Percentiles rank a stretch among this genome's conserved stretches.
These are phyloP conservation scores for Kodamaea jinghongensis DNA, from an alignment of 805 yeast genomes.

Conservation along the genomic window DNA sequence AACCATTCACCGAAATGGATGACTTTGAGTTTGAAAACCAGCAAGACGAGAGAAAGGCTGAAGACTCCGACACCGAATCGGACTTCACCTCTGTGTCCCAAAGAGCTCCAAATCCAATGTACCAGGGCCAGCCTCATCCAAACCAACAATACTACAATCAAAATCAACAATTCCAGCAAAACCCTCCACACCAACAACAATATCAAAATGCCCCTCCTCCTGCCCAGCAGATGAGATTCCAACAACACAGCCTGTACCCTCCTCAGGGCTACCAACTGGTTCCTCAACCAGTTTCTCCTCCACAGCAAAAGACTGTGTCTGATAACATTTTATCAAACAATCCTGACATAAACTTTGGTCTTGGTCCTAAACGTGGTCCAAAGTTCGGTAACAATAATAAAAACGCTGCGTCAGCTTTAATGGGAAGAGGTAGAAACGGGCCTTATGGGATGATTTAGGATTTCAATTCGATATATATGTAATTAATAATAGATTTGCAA, in stretches of 20 bases:
- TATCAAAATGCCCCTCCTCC: constrained; percentile 16
- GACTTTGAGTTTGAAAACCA: constrained; percentile 29
- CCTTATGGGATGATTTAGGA: constrained; percentile 13
- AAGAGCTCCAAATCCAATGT: constrained; percentile 65
- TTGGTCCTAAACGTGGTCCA: constrained; percentile 8
- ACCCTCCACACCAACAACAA: constrained; percentile 15
- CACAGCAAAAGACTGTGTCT: constrained; percentile 28
- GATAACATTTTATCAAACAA: constrained; percentile 38
- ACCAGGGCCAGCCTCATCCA: constrained; percentile 16
- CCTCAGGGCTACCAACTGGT: constrained; percentile 7
- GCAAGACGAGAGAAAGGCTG: constrained; percentile 8
- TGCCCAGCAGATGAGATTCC: constrained; percentile 4
- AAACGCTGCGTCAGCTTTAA: constrained; percentile 13
- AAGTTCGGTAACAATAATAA: constrained; percentile 9
- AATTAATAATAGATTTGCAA: no score
- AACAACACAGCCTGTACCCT: constrained; percentile 1
- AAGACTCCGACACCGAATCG: constrained; percentile 48
- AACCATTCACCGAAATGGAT: constrained; percentile 42
- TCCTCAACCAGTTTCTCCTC: constrained; percentile 5
- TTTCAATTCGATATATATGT: neutral
- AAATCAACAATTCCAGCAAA: constrained; percentile 12
- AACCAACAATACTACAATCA: constrained; percentile 11
- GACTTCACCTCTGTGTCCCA: constrained; percentile 79
- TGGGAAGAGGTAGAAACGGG: constrained; percentile 17
- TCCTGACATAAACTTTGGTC: constrained; percentile 39